Base-by-base conservation (phyloP, 1,139 yeast genomes). In the Pichia sp. region DNA sequence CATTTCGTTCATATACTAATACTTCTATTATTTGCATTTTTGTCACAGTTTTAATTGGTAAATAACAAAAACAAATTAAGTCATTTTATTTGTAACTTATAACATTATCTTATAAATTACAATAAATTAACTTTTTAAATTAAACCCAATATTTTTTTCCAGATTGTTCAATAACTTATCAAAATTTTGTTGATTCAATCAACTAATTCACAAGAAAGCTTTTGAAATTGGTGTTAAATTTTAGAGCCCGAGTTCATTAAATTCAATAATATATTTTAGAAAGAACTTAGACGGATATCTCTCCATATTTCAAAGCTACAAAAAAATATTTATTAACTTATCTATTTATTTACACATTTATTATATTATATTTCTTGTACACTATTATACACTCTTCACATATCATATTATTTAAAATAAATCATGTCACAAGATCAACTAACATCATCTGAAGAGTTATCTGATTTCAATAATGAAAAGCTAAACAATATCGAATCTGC, bases 271-370 rank as follows among this genome's bases (percentile, higher is more conserved):
- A 13, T 24, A 13, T 24, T 13, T 40, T 4, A 29, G 11, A 34
- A n/a, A 27, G 44, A 43, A 61, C 64, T 57, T 62, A 55, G 65
- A 62, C 64, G 65, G 65, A 58, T 60, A 59, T 62, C 64, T 56
- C 64, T 57, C 64, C 56, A 51, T 42, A 49, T 53, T 61, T 52
- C 59, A 57, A 52, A 45, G 45, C 45, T 39, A 16, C 18, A 18
- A 39, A 32, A 34, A 35, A 39, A 40, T 42, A 47, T 47, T 45
- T 36, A 42, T 47, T 50, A 39, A 44, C 32, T 45, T 40, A 44
- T 32, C 25, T 40, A 43, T 41, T 40, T 39, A 37, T 35, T 13
- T 22, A 22, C 12, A 35, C 35, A 37, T 35, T 13, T 22, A 22
- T 12, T 35, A 20, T 35, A 35, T 15, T 35, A 13, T n/a, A 35